Base-by-base conservation (phyloP, 2,329 filamentous ascomycete species). In the Fusarium hostae region DNA sequence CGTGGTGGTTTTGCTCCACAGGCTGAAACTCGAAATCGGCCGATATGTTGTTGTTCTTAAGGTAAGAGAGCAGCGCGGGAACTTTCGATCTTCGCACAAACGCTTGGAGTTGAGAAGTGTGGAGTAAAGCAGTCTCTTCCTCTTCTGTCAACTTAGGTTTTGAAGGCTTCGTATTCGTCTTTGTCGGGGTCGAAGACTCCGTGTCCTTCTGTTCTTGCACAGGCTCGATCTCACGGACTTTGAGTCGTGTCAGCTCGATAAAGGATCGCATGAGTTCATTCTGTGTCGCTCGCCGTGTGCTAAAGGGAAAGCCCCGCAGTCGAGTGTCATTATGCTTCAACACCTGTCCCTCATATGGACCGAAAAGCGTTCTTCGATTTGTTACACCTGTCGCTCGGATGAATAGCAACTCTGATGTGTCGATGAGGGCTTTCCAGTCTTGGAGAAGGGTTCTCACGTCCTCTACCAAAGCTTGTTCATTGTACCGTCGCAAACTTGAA, bases 261-360 rank as follows among this genome's bases (percentile, higher is more conserved):
- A 98, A 99, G 2, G 92, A 92, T 41, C 95, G 90, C 92, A 98
- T 96, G 0, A 99, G 89, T 81, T 99, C 96, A 51, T 92, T 93
- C 78, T 98, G 95, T 0, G 96, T 99, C 1, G 96, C 94, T 63
- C 96, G 87, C 16, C 94, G 89, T 12, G 96, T 99, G 79, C 88
- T 97, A 80, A 99, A 99, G 0, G 96, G 96, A 70, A 99, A 98
- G 0, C 93, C 92, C 61, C 96, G 88, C 76, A 97, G 86, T 39
- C 96, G 87, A 2, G 90, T 85, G 77, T 99, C 96, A 67, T 94
- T 94, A 15, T 90, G 88, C 63, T 87, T 90, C 59, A 99, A 82
- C 2, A 97, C 90, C 78, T 98, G 94, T 2, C 90, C 93, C 5
- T 98, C 95, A 76, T 98, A 97, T 0, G 94, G 93, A 0, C 95